Evolutionary conservation across 2,329 filamentous ascomycete genomes (phyloP), one percentile per base, ranked within the genome.

Genomic region (Cryphonectria radicalis): DNA sequence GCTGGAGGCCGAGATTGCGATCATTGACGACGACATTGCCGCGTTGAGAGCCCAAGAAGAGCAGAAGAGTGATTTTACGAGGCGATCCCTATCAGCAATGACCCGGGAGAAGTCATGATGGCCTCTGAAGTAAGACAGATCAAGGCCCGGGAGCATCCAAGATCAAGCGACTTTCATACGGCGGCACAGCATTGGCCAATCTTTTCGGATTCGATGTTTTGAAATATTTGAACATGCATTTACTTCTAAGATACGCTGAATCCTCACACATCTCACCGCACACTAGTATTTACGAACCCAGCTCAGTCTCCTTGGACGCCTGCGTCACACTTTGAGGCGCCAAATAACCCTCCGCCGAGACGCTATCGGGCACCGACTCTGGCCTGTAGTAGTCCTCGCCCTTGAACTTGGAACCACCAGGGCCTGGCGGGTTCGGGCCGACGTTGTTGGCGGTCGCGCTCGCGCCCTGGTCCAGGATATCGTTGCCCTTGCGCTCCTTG

Each of bases 21-120:
- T 96, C 25, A 82, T 95, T n/a, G 92, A 96, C 76, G 93, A 96
- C 65, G 90, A 88, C 77, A 92, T 96, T 74, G 87, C 80, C 2
- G 78, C 79, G 42, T 73, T 84, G n/a, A 80, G 76, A 70, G 75
- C 72, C 55, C 67, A 69, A 28, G 63, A 64, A 40, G n/a, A 69
- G 59, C 63, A 70, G 25, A 60, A 63, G 28, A 32, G 17, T 22
- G 35, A 32, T 5, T 17, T 46, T 60, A 14, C 59, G 32, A 57
- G 40, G 11, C 37, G 25, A 14, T 1, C 43, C 53, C 13, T 42
- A 40, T 14, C 17, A 28, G 10, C 40, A 53, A 3, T 2, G 4
- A 55, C 28, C 42, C 14, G 46, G 66, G 14, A 28, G 4, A 25
- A 68, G 35, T 25, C 59, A 19, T 68, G 66, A 68, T 63, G 28